Conservation (phyloP, 495 filamentous ascomycete genomes). For the Platismatia glauca region DNA sequence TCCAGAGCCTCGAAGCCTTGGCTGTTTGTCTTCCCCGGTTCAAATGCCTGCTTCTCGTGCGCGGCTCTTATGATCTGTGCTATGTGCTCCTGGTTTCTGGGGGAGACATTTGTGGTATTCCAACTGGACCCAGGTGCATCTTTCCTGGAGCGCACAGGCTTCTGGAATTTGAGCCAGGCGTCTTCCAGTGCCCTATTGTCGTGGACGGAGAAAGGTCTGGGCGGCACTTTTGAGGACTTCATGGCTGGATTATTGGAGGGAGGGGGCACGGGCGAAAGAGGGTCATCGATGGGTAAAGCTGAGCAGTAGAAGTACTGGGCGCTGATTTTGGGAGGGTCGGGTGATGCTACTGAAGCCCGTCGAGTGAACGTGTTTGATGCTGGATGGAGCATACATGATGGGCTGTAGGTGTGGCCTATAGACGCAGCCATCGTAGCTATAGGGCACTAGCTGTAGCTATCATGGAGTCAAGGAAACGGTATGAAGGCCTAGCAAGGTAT, state of each 20-base stretch:
- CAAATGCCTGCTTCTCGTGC: neutral
- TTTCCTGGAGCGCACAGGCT: slow-evolving; percentile 13
- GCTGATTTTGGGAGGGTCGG: slow-evolving; percentile 39
- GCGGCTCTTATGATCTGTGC: slow-evolving; percentile 12
- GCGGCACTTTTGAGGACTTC: slow-evolving; percentile 43
- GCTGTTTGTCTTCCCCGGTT: slow-evolving; percentile 1
- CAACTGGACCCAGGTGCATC: neutral
- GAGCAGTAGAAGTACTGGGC: slow-evolving; percentile 80
- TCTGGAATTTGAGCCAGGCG: slow-evolving; percentile 55
- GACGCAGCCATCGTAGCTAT: neutral
- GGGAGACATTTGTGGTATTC: slow-evolving; percentile 4
- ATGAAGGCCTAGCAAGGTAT: too few relatives aligned
- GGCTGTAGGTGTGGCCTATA: slow-evolving; percentile 46
- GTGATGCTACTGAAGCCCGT: slow-evolving; percentile 27
- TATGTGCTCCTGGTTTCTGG: slow-evolving; percentile 1
- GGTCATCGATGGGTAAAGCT: slow-evolving; percentile 70
- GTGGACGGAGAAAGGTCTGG: slow-evolving; percentile 66
- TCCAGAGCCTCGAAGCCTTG: neutral
- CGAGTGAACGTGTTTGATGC: slow-evolving; percentile 31
- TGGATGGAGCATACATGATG: slow-evolving; percentile 41
- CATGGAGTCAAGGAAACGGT: neutral
- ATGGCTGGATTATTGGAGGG: slow-evolving; percentile 43
- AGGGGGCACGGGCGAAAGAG: slow-evolving; percentile 58
- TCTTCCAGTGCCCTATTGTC: slow-evolving; percentile 68
- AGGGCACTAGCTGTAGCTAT: neutral